Conservation (phyloP, 2,329 filamentous ascomycete species). For the Fusarium dlaminii region DNA sequence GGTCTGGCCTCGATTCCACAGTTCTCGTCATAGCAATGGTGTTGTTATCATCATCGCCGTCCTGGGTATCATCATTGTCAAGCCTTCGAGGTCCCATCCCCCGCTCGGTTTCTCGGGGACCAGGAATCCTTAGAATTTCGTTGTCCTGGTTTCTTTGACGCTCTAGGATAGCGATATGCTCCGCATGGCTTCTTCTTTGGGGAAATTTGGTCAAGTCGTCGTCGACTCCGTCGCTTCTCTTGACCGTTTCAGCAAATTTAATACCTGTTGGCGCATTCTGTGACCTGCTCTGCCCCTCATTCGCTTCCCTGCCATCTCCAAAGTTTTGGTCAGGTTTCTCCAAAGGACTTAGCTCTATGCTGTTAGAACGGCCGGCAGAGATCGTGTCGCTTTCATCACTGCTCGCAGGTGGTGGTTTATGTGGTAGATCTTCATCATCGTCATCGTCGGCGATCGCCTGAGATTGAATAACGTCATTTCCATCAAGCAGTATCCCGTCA, state of each 20-base stretch:
- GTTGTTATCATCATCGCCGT: slow-evolving; percentile 49
- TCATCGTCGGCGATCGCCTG: slow-evolving; percentile 44
- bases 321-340: slow-evolving; percentile 31
- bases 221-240: slow-evolving; percentile 64
- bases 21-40: slow-evolving; percentile 41
- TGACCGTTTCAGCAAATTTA: slow-evolving; percentile 74
- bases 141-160: slow-evolving; percentile 81
- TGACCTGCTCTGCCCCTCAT: slow-evolving; percentile 12
- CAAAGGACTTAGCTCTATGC: slow-evolving; percentile 36
- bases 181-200: slow-evolving; percentile 66
- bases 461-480: slow-evolving; percentile 35
- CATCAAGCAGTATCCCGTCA: slow-evolving; percentile 63
- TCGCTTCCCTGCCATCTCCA: slow-evolving; percentile 12
- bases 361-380: slow-evolving; percentile 42
- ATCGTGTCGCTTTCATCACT: slow-evolving; percentile 53
- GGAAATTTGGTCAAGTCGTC: slow-evolving; percentile 58
- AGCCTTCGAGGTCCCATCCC: slow-evolving; percentile 75
- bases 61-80: slow-evolving; percentile 51
- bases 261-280: slow-evolving; percentile 54
- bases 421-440: slow-evolving; percentile 43
- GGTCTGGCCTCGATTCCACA: slow-evolving; percentile 40
- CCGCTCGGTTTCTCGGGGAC: slow-evolving; percentile 87
- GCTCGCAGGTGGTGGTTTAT: slow-evolving; percentile 33
- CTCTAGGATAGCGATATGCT: slow-evolving; percentile 89
- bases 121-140: slow-evolving; percentile 85